Evolutionary conservation across 2,329 filamentous ascomycete species (phyloP), one percentile per base, ranked within the genome.

Genomic region (Claviceps sorghi): DNA sequence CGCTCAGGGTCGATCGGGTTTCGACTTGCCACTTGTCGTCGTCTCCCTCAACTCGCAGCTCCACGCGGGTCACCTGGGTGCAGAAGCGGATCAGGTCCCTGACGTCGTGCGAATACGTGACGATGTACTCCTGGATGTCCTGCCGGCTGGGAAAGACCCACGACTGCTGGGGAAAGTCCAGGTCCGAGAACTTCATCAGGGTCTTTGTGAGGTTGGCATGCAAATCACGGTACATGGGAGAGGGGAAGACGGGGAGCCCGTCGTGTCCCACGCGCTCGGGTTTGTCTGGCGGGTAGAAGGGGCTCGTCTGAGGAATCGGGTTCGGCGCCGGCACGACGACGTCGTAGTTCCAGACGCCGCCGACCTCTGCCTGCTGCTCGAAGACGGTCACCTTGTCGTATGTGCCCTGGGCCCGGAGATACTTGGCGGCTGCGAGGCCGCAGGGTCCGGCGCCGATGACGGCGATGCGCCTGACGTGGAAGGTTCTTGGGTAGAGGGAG

Each of bases 261-360:
- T 61, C 57, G 17, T 54, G 56, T 47, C 62, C 60, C 19, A 65
- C 62, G 70, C 74, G 79, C 53, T 82, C 66, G 5, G 86, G 84
- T 52, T 76, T 72, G 56, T 90, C 84, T 1, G 77, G 72, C 26
- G 78, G 75, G 45, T 75, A 74, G 60, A 78, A 77, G 29, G 80
- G 77, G 59, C 78, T 76, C n/a, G 80, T 80, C 62, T 89, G 84
- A 8, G 89, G 88, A 40, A 91, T 71, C 36, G 58, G 75, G 58
- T 62, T 75, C 54, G 62, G 70, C 58, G 59, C 76, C 56, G 64
- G 72, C 52, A 66, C 74, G 54, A 65, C 67, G 30, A 72, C 70
- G 56, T 76, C 82, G 65, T 94, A 89, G 61, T 88, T 84, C 91
- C 91, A 97, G 10, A 93, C 79, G 2, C 93, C 91, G 53, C 89